phyloP scores from a whole-genome alignment of 2,329 filamentous ascomycete genomes.

The Paecilomyces variotii region DNA sequence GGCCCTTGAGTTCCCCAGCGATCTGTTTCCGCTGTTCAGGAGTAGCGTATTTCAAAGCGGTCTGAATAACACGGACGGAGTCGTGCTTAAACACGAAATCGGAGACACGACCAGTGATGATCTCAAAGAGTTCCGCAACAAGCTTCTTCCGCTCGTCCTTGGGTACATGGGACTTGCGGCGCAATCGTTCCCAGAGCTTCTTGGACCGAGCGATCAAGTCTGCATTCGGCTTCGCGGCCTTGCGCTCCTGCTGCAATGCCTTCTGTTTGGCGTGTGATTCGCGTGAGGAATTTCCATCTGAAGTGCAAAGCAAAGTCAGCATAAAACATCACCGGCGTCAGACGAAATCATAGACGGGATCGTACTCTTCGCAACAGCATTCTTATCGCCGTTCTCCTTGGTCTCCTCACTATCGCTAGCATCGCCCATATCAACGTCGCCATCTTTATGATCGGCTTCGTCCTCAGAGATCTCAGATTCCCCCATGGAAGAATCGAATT shows the following conservation, averaged over 20 bases:
- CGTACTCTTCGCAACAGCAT: conserved; percentile 2
- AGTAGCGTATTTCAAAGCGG: conserved; percentile 90
- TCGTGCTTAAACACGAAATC: conserved; percentile 99
- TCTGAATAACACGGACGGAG: conserved; percentile 91
- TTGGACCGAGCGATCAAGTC: conserved; percentile 83
- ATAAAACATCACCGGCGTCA: not conserved
- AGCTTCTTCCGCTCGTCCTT: conserved; percentile 80
- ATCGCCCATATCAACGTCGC: conserved; percentile 3
- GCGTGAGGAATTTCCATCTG: conserved; percentile 59
- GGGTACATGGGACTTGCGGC: conserved; percentile 87
- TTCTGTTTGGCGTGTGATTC: conserved; percentile 94
- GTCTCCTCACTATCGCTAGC: conserved; percentile 11
- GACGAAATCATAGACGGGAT: not conserved
- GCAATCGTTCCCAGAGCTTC: conserved; percentile 92
- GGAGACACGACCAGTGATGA: conserved; percentile 83
- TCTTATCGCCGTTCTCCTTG: conserved; percentile 6
- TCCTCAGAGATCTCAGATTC: conserved; percentile 13
- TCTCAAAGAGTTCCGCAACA: conserved; percentile 80
- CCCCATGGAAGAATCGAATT: not conserved
- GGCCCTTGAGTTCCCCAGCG: conserved; percentile 74
- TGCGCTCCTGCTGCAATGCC: conserved; percentile 76
- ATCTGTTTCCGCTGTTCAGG: conserved; percentile 78
- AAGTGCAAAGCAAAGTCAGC: conserved; percentile 5
- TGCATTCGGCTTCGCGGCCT: conserved; percentile 84
- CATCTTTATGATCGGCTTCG: conserved; percentile 15